Evolutionary conservation across 345 rosid species (phyloP), one percentile per base, ranked within the genome.

Genomic region (Raphanus raphanistrum): DNA sequence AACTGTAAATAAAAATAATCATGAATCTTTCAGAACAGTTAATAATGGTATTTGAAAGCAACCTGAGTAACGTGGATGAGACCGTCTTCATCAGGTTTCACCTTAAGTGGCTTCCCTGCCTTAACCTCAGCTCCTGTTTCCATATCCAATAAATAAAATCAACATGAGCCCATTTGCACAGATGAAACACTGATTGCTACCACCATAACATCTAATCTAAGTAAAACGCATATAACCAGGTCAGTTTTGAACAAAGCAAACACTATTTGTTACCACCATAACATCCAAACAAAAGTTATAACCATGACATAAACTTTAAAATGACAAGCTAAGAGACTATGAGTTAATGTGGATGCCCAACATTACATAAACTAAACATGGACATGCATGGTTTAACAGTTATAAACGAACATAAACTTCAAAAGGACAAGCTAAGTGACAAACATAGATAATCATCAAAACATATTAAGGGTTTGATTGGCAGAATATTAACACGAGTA

Each of bases 31-130:
- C 8, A n/a, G 8, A 50, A 50, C 55, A 0, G 13, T 45, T 45
- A 15, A 35, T 7, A 35, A 2, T 2, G 6, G 6, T 45, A 45
- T 12, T 11, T 45, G 52, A 45, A 41, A 12, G 52, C 16, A 28
- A 16, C 94, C 85, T 88, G 92, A 58, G 94, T 85, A 3, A 90
- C 71, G 79, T 87, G 88, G 7, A 87, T 69, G 4, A 86, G 33
- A 60, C n/a, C 1, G 0, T 63, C 80, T 13, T 71, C 79, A 0
- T 72, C 79, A 31, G 88, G 88, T 2, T 32, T 5, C 2, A 88
- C 88, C 50, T 58, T 82, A 33, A 82, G 61, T 52, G 92, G 76
- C 71, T 72, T 78, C 10, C 90, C 90, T 25, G 88, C 81, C 85
- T 83, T 81, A 33, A 90, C 88, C 79, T 88, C 90, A 71, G 36